Evolutionary conservation across 768 basidiomycete genomes (phyloP), one percentile per base, ranked within the genome.

Genomic region (Collybia sp.): DNA sequence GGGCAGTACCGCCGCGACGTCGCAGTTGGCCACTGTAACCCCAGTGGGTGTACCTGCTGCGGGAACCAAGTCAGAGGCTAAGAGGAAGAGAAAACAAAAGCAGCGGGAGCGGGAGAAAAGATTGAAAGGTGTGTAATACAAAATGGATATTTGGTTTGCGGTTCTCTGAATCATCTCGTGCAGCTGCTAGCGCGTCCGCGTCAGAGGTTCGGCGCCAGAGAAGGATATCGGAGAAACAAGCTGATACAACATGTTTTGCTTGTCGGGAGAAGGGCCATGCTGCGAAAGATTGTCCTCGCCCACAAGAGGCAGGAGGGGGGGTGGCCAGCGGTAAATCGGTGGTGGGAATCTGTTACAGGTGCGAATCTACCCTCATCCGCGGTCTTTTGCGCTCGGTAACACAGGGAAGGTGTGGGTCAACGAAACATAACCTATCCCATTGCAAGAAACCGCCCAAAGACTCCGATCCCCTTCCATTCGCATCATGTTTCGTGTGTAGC

Each of bases 401-500:
- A 13, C 11, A 16, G 25, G 30, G 10, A 34, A 93, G 93, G 54
- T 96, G 93, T 53, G 88, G 91, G 38, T 91, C 91, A 2, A 73
- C 70, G 5, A 77, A 72, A 43, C 93, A 97, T 53, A 84, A 73
- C 12, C 74, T 97, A 1, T 81, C 88, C n/a, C 73, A 70, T 30
- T 97, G 94, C 63, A 83, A 73, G 49, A 82, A 82, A 54, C 73
- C 79, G 4, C 67, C 67, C 15, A 76, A 91, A 60, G 71, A 77
- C 10, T 60, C 58, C 13, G 73, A 89, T 47, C 85, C 87, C 1
- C 71, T 92, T 2, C 94, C 93, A 1, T 93, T 82, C 54, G 93
- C 94, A 0, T 88, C 85, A 3, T 97, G 94, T 66, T 97, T 93
- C 59, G 86, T 97, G 15, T 97, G 94, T 59, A 80, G 79, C 3